A percentile compares a stretch with the other conserved stretches of the same genome.
Conservation (phyloP, 306 rosid species). For the Trifolium subterraneum region DNA sequence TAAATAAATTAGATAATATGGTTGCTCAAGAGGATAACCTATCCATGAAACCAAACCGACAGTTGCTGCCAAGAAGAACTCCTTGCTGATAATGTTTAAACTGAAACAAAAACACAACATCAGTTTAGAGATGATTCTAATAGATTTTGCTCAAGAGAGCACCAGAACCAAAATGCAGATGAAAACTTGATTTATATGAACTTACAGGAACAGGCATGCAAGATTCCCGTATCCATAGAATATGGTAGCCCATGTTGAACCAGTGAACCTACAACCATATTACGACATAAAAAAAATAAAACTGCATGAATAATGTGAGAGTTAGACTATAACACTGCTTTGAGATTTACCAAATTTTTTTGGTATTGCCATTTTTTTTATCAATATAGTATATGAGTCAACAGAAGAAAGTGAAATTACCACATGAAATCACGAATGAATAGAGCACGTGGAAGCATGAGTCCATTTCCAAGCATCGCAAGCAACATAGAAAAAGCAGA, state of each 20-base stretch:
- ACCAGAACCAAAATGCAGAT: conserved; percentile 14
- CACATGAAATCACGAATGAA: conserved; percentile 91
- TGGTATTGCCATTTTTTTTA: background rate
- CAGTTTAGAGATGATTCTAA: conserved; percentile 37
- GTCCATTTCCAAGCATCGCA: conserved; percentile 95
- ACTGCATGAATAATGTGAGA: conserved; percentile 10
- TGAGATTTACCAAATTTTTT: conserved; percentile 11
- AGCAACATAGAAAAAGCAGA: conserved; percentile 91
- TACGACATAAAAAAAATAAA: conserved; percentile 6
- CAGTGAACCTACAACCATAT: conserved; percentile 69
- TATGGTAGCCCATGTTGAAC: conserved; percentile 84
- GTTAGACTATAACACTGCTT: background rate
- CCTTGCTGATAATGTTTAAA: conserved; percentile 67
- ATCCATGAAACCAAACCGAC: conserved; percentile 68
- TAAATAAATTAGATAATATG: conserved; percentile 7
- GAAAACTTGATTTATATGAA: conserved; percentile 24
- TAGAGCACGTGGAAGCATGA: conserved; percentile 85
- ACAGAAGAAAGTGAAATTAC: conserved; percentile 54
- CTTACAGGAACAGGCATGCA: conserved; percentile 79
- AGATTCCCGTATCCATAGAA: conserved; percentile 92
- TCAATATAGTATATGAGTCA: conserved; percentile 16
- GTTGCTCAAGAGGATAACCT: conserved; percentile 53
- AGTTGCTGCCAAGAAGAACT: conserved; percentile 81
- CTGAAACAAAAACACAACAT: conserved; percentile 48
- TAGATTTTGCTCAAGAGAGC: conserved; percentile 32